Percentiles rank a stretch among this genome's conserved stretches.
Evolutionary conservation across 83 land plant species (phyloP).

Genomic region (Larix sibirica): DNA sequence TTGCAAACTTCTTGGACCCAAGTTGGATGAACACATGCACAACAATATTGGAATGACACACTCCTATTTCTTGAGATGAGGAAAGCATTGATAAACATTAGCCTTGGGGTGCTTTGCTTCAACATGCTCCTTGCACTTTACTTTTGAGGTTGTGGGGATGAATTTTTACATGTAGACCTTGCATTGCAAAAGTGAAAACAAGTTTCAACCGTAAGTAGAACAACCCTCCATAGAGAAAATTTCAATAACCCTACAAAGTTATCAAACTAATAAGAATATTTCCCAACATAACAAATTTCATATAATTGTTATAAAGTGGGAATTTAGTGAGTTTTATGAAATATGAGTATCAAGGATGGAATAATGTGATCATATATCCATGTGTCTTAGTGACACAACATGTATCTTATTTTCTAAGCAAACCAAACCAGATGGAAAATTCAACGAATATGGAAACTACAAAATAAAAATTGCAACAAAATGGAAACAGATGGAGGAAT

Average conservation of each 20-base stretch:
- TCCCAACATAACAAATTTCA: neutral
- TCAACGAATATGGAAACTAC: too few relatives aligned
- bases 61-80: constrained; percentile 11
- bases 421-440: too few relatives aligned
- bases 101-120: constrained; percentile 18
- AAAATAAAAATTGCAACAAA: too few relatives aligned
- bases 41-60: neutral
- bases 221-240: neutral
- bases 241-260: neutral
- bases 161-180: constrained; percentile 50
- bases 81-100: constrained; percentile 9
- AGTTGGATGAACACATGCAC: too few relatives aligned
- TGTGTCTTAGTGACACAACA: neutral
- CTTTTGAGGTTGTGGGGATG: constrained; percentile 66
- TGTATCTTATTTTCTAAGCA: neutral
- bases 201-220: constrained; percentile 71
- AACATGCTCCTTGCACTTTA: constrained; percentile 56
- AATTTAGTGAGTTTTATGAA: neutral
- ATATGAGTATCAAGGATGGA: neutral
- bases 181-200: constrained; percentile 58
- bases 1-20: neutral
- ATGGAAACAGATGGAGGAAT: too few relatives aligned
- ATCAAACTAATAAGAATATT: neutral
- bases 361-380: neutral
- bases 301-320: neutral